Evolutionary conservation across 2,329 filamentous ascomycete species (phyloP).

Genomic region (Emergomyces orientalis): DNA sequence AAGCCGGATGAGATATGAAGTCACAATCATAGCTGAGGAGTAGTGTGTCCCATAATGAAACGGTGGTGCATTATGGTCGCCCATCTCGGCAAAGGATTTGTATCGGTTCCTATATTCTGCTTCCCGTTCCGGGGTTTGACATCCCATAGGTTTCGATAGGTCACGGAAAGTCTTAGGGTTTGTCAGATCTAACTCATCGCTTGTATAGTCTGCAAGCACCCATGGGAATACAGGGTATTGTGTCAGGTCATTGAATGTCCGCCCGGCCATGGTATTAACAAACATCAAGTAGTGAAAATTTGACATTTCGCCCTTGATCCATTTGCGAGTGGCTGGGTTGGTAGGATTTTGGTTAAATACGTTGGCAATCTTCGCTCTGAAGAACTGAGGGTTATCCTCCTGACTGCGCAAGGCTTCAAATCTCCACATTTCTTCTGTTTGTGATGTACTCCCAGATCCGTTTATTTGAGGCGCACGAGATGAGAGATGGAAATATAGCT

Average conservation of each 20-base stretch:
- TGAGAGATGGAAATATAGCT: constrained; percentile 66
- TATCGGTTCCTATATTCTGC: constrained; percentile 76
- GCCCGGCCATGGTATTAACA: constrained; percentile 91
- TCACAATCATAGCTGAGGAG: constrained; percentile 97
- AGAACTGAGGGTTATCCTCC: constrained; percentile 53
- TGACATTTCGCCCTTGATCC: constrained; percentile 89
- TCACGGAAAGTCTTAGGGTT: constrained; percentile 82
- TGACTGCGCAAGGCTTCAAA: constrained; percentile 70
- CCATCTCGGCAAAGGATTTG: constrained; percentile 81
- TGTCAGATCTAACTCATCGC: constrained; percentile 77
- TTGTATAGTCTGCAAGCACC: constrained; percentile 93
- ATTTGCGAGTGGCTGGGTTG: constrained; percentile 77
- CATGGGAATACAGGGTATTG: constrained; percentile 98
- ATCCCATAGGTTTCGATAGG: constrained; percentile 91
- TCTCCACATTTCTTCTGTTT: constrained; percentile 84
- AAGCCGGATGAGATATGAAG: constrained; percentile 86
- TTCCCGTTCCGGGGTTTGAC: constrained; percentile 68
- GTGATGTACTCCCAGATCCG: constrained; percentile 57
- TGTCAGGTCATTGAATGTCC: constrained; percentile 95
- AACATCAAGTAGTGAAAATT: constrained; percentile 99
- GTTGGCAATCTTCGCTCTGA: constrained; percentile 83
- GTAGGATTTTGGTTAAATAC: constrained; percentile 78
- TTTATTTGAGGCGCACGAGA: constrained; percentile 72
- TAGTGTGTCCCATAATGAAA: constrained; percentile 99
- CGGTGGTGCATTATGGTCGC: constrained; percentile 61